These are phyloP conservation scores for Cytospora piceae DNA, from an alignment of 2,329 filamentous ascomycete species.

Conservation along the genomic window DNA sequence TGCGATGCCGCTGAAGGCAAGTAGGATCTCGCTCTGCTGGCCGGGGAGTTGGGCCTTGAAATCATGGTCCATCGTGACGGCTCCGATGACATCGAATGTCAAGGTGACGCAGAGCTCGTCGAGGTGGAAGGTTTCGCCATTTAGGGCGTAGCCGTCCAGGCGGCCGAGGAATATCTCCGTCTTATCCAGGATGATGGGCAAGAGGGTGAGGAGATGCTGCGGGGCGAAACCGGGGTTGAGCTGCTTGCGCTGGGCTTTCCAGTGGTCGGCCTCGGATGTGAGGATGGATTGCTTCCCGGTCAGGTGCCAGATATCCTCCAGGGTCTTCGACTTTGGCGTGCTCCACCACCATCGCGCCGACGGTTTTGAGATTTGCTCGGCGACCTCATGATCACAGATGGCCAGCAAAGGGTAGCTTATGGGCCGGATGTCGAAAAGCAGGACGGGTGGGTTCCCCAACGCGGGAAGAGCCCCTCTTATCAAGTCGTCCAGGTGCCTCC, in stretches of 20 bases:
- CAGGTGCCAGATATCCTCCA: slow-evolving; percentile 35
- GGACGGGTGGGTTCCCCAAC: slow-evolving; percentile 40
- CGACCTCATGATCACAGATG: slow-evolving; percentile 40
- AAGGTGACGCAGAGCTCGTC: slow-evolving; percentile 39
- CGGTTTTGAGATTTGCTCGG: slow-evolving; percentile 43
- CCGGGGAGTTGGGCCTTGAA: slow-evolving; percentile 23
- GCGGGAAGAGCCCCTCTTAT: slow-evolving; percentile 28
- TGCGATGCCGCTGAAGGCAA: slow-evolving; percentile 20
- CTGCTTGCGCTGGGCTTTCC: slow-evolving; percentile 41
- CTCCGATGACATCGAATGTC: slow-evolving; percentile 45
- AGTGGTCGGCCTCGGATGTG: slow-evolving; percentile 35
- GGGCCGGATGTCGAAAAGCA: slow-evolving; percentile 43
- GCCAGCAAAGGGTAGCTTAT: slow-evolving; percentile 40
- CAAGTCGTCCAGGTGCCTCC: slow-evolving; percentile 32
- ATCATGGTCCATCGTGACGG: slow-evolving; percentile 26
- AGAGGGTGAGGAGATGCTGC: slow-evolving; percentile 43
- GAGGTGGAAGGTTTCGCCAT: slow-evolving; percentile 37
- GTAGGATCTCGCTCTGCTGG: slow-evolving; percentile 24
- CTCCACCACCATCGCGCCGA: slow-evolving; percentile 40
- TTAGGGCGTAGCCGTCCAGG: slow-evolving; percentile 37
- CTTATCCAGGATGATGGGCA: slow-evolving; percentile 44
- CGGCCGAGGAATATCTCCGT: slow-evolving; percentile 37
- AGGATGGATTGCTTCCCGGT: slow-evolving; percentile 35
- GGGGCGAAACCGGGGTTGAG: slow-evolving; percentile 46
- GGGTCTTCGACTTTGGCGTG: slow-evolving; percentile 39